These are phyloP conservation scores for Entomophthora muscae DNA, from an alignment of 371 early-diverging fungal genomes.

Conservation along the genomic window DNA sequence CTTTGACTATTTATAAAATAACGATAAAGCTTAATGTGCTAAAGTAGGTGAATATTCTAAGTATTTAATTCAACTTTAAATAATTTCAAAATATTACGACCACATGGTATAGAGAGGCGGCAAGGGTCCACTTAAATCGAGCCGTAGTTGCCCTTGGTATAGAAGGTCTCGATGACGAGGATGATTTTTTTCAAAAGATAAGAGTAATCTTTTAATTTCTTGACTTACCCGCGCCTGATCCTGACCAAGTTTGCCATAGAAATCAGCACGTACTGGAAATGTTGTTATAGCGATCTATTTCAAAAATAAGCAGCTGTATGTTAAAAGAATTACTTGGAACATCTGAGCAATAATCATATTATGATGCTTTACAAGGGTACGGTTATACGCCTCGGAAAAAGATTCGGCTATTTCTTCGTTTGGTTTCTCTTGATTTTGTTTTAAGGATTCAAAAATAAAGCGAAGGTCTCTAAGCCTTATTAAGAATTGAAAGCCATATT, in stretches of 20 bases:
- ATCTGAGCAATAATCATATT: conserved; percentile 63
- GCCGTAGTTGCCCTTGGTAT: conserved; percentile 3
- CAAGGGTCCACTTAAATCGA: too few relatives aligned
- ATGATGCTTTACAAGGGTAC: conserved; percentile 61
- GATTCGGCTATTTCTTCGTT: conserved; percentile 60
- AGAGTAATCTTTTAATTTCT: conserved; percentile 47
- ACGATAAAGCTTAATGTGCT: too few relatives aligned
- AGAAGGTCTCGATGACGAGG: conserved; percentile 19
- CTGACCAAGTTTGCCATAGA: conserved; percentile 68
- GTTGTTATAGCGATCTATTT: conserved; percentile 79
- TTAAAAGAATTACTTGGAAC: conserved; percentile 38
- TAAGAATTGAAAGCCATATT: too few relatives aligned
- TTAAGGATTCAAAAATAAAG: conserved; percentile 64
- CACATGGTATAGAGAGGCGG: too few relatives aligned
- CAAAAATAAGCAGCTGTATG: not conserved
- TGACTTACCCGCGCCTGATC: conserved; percentile 30
- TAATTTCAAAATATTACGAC: too few relatives aligned
- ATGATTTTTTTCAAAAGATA: conserved; percentile 46
- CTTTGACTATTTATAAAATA: too few relatives aligned
- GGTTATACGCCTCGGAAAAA: conserved; percentile 68
- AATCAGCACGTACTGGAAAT: conserved; percentile 74
- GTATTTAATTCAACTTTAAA: too few relatives aligned
- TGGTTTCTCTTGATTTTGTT: conserved; percentile 43
- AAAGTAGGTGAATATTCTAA: too few relatives aligned
- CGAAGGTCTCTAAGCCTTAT: conserved; percentile 49